Conservation (phyloP, 345 rosid species). For the Syzygium aromaticum region DNA sequence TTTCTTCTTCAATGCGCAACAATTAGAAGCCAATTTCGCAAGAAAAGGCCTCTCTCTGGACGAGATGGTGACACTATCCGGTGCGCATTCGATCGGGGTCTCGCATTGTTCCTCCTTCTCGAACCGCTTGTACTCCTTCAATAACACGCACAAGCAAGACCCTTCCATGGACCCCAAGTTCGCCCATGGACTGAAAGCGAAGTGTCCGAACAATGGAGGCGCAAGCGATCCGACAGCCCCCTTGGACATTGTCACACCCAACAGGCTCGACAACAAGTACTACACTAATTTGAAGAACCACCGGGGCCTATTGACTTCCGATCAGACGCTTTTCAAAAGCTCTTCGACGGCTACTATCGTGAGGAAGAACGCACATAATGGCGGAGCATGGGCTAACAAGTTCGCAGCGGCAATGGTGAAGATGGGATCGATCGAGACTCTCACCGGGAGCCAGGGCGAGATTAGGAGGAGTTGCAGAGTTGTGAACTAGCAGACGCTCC, state of each 20-base stretch:
- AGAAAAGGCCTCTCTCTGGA: constrained; percentile 6
- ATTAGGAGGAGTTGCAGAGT: not conserved
- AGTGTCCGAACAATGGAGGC: not conserved
- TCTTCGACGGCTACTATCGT: not conserved
- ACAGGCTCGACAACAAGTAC: constrained; percentile 1
- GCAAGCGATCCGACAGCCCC: not conserved
- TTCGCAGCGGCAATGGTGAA: constrained; percentile 12
- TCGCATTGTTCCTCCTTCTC: constrained; percentile 13
- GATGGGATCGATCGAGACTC: constrained; percentile 19
- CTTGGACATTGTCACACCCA: not conserved
- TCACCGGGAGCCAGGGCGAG: constrained; percentile 15
- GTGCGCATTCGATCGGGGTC: constrained; percentile 15
- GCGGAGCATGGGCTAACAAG: not conserved
- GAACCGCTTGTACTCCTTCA: constrained; percentile 6
- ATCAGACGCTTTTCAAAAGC: not conserved
- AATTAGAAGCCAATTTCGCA: constrained; percentile 6
- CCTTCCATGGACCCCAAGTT: constrained; percentile 4
- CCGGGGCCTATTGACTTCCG: not conserved
- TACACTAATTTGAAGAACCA: constrained; percentile 1
- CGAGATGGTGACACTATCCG: constrained; percentile 22
- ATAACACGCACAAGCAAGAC: not conserved
- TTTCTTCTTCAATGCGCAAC: constrained; percentile 1
- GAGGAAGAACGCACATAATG: not conserved
- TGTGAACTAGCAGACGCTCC: not conserved
- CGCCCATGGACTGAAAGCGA: not conserved